Base-by-base conservation (phyloP, 1,284 basidiomycete species). In the Leccinum subrobustum region DNA sequence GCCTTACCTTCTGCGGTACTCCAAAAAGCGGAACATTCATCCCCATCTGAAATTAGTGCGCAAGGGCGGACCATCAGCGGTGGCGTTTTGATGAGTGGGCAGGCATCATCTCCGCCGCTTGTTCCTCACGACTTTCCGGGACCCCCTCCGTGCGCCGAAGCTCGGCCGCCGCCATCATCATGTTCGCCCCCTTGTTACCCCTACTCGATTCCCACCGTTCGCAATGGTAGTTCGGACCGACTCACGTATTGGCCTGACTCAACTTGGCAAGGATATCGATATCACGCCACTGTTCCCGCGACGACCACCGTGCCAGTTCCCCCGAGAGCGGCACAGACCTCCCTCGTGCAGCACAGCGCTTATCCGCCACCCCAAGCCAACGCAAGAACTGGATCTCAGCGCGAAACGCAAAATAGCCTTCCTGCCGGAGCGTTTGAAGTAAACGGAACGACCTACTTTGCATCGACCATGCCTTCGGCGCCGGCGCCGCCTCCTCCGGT, bases 91-190 rank as follows among this genome's bases (percentile, higher is more conserved):
- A 64, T 70, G 63, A 56, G 58, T 35, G 48, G 20, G 20, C 65
- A 60, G 65, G 63, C 39, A 63, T 68, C 57, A 68, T 60, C 64
- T 57, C 66, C 64, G 54, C 61, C 55, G 52, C 18, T 23, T 20
- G 20, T 42, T 27, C 39, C 20, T 6, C 59, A 60, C 35, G 44
- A 37, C 4, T 56, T 47, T 51, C 23, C 44, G 18, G 58, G 56
- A 11, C 65, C 73, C 44, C 76, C 75, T 63, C 73, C 65, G 14
- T 77, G 78, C 60, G 69, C 75, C 25, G 76, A 78, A 62, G 73
- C 77, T 8, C 65, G 65, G 20, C 68, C 71, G 37, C 67, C 70
- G 27, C 62, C 69, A 53, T 64, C 69, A 53, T 64, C 71, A 51
- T 76, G 77, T 79, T 62, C 12, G 63, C 66, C 23, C 33, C 33